phyloP scores from a whole-genome alignment of 169 alveolate species.

The Babesia microti region DNA sequence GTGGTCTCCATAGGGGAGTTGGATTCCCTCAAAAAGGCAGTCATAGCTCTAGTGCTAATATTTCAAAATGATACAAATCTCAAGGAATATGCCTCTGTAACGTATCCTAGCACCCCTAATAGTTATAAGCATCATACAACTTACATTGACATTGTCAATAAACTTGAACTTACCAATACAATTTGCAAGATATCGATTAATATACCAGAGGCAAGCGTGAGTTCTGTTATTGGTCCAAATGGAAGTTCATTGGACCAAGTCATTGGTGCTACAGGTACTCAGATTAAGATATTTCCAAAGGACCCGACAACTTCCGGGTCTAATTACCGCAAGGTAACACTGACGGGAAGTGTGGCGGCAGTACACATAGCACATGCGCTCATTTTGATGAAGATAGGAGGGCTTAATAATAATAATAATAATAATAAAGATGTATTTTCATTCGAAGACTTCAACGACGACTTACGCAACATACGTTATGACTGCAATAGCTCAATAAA shows the following conservation, averaged over 20 bases:
- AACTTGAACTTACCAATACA: conserved; percentile 22
- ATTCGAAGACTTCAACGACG: too few relatives aligned
- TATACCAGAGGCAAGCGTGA: conserved; percentile 29
- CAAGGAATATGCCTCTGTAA: conserved; percentile 26
- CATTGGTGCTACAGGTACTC: conserved; percentile 39
- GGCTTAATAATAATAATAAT: too few relatives aligned
- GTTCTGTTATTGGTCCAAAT: conserved; percentile 27
- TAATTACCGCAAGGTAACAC: conserved; percentile 17
- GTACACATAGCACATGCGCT: conserved; percentile 39
- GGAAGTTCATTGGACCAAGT: conserved; percentile 26
- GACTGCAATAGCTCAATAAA: too few relatives aligned
- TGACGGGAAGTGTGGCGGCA: conserved; percentile 37
- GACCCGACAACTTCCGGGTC: conserved; percentile 33
- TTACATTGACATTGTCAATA: conserved; percentile 19
- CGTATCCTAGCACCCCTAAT: conserved; percentile 12
- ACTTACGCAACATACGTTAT: too few relatives aligned
- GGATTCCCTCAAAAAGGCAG: conserved; percentile 25
- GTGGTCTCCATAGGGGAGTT: conserved; percentile 16
- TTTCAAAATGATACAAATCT: conserved; percentile 30
- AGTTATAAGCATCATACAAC: conserved; percentile 23
- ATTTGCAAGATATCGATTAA: conserved; percentile 32
- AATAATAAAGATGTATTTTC: too few relatives aligned
- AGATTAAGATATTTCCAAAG: conserved; percentile 31
- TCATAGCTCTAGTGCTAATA: conserved; percentile 10
- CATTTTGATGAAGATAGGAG: too few relatives aligned